Percentiles rank a stretch among this genome's conserved stretches.
Evolutionary conservation across 805 yeast genomes (phyloP).

Genomic region (Metschnikowia hibisci): DNA sequence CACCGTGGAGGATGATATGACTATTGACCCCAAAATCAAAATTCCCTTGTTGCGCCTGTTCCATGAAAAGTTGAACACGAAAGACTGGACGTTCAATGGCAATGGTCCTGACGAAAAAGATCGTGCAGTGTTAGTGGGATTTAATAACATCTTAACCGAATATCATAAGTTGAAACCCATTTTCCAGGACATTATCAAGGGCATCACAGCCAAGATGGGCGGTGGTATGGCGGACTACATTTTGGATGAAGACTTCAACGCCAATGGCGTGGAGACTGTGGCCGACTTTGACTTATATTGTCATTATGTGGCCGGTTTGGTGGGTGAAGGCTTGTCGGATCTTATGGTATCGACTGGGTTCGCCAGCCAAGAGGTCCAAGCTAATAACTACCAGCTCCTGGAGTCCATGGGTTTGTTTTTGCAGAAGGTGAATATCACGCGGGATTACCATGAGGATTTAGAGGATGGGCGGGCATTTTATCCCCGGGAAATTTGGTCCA

Average conservation of each 20-base stretch:
- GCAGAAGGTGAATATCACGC: slow-evolving; percentile 93
- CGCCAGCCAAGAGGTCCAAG: slow-evolving; percentile 48
- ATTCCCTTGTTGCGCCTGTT: slow-evolving; percentile 71
- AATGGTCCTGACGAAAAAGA: slow-evolving; percentile 76
- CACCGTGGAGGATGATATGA: slow-evolving; percentile 95
- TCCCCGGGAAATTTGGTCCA: slow-evolving; percentile 92
- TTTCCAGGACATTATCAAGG: slow-evolving; percentile 74
- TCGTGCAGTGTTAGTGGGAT: slow-evolving; percentile 74
- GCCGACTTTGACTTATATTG: slow-evolving; percentile 88
- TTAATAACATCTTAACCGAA: slow-evolving; percentile 64
- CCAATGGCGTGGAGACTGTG: slow-evolving; percentile 72
- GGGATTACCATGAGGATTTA: slow-evolving; percentile 91
- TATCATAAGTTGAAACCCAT: slow-evolving; percentile 68
- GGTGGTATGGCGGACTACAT: slow-evolving; percentile 97
- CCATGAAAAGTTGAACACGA: slow-evolving; percentile 53
- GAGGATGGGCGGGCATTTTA: slow-evolving; percentile 91
- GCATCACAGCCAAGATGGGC: slow-evolving; percentile 85
- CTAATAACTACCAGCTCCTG: slow-evolving; percentile 53
- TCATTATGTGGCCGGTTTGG: slow-evolving; percentile 95
- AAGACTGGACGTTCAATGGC: slow-evolving; percentile 81
- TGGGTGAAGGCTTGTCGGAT: slow-evolving; percentile 91
- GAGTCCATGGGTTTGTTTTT: slow-evolving; percentile 92
- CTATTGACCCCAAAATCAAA: slow-evolving; percentile 66
- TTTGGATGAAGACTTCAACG: slow-evolving; percentile 69
- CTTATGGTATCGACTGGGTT: slow-evolving; percentile 73